These are phyloP conservation scores for Huntiella bhutanensis DNA, from an alignment of 2,329 filamentous ascomycete genomes.

Conservation along the genomic window DNA sequence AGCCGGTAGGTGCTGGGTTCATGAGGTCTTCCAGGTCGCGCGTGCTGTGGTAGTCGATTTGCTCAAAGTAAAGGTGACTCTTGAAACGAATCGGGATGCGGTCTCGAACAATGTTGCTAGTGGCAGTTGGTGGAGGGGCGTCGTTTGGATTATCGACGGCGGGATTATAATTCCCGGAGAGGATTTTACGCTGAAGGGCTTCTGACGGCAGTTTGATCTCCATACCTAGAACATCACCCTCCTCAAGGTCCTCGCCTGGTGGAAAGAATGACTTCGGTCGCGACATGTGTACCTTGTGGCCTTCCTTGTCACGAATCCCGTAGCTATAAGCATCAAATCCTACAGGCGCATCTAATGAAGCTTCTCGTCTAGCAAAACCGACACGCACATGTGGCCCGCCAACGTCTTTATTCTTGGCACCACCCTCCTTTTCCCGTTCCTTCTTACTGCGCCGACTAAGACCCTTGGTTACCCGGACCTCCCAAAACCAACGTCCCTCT, in stretches of 20 bases:
- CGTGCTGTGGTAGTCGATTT: slow-evolving; percentile 69
- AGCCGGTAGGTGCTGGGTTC: slow-evolving; percentile 40
- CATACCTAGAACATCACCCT: slow-evolving; percentile 86
- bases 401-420: slow-evolving; percentile 20
- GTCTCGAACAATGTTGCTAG: slow-evolving; percentile 75
- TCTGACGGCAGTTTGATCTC: slow-evolving; percentile 83
- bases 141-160: slow-evolving; percentile 43
- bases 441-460: slow-evolving; percentile 30
- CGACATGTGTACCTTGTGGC: slow-evolving; percentile 85
- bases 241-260: slow-evolving; percentile 56
- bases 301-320: slow-evolving; percentile 71
- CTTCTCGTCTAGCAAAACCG: slow-evolving; percentile 69
- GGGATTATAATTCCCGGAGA: slow-evolving; percentile 73
- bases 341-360: slow-evolving; percentile 63
- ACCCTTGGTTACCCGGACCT: slow-evolving; percentile 74
- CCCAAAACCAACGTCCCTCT: slow-evolving; percentile 84
- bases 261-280: slow-evolving; percentile 80
- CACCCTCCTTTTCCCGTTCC: slow-evolving; percentile 12
- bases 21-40: slow-evolving; percentile 77
- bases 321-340: slow-evolving; percentile 90
- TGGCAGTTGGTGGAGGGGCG: slow-evolving; percentile 27
- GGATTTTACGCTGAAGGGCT: slow-evolving; percentile 69
- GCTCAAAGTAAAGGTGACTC: slow-evolving; percentile 82
- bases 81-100: slow-evolving; percentile 91
- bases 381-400: slow-evolving; percentile 54